Evolutionary conservation across 441 rosid species (phyloP), one percentile per base, ranked within the genome.

Genomic region (Dalechampia spathulata): DNA sequence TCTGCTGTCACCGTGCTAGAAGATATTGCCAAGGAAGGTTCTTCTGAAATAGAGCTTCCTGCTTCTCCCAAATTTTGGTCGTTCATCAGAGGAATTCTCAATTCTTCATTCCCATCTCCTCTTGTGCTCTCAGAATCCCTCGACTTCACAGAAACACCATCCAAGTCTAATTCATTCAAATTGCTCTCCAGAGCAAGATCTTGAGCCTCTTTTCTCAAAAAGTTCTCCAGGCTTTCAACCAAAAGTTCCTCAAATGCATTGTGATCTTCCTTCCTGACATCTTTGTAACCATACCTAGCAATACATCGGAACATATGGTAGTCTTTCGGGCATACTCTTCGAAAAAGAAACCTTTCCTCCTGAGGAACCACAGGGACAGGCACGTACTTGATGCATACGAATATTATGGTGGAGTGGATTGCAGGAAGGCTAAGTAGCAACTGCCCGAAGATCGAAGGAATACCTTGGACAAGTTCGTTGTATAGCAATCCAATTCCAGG

Each of bases 201-300:
- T 59, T 71, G 75, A 5, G 95, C 92, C 65, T 87, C 98, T 61
- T 66, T 72, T 41, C 87, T 73, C 59, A 91, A 64, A 67, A 91
- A 91, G 74, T 70, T 79, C 80, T 89, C 96, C 0, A 89, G 89
- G 69, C 95, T 83, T 58, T 79, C 86, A 5, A 75, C 86, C 52
- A 92, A 71, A 60, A 85, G 97, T 64, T 80, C 82, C 80, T 89
- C 98, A n/a, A 92, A 92, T 28, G 76, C 73, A 32, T 62, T 74
- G 52, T 85, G 88, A 65, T 87, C 94, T 75, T 86, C 99, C 75
- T 89, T 89, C 41, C 92, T 69, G 0, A 85, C 71, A 41, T 92
- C 99, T 68, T 89, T 92, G 79, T 89, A 92, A 22, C 99, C 97
- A 19, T 92, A 92, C 34, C 99, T 77, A 11, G 99, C 95, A 5